Conservation (phyloP, 169 alveolate genomes). For the Plasmodium malariae region DNA sequence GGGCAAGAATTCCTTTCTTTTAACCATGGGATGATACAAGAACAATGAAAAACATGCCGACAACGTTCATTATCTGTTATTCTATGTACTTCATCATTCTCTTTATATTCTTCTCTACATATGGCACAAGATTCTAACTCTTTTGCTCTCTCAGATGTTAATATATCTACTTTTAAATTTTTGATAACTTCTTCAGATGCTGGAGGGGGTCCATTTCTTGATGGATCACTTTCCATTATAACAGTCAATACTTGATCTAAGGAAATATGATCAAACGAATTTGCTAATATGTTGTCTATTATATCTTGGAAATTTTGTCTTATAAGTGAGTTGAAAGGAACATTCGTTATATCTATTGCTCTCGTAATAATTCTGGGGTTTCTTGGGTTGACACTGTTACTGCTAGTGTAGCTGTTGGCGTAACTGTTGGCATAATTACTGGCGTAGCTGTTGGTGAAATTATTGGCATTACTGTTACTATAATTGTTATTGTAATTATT, state of each 20-base stretch:
- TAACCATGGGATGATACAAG: constrained; percentile 96
- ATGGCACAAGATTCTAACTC: constrained; percentile 87
- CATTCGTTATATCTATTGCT: constrained; percentile 65
- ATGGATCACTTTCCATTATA: constrained; percentile 89
- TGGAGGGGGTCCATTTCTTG: constrained; percentile 90
- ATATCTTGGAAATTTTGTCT: constrained; percentile 55
- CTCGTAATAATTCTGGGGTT: constrained; percentile 54
- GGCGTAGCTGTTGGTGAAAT: neutral
- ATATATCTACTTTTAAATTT: constrained; percentile 80
- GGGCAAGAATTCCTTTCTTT: constrained; percentile 96
- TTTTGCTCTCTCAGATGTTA: constrained; percentile 78
- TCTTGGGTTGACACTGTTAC: constrained; percentile 10
- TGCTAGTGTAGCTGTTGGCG: neutral
- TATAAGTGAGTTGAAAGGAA: constrained; percentile 47
- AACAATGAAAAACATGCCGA: constrained; percentile 94
- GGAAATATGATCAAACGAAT: constrained; percentile 80
- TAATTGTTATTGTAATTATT: neutral
- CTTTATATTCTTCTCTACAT: constrained; percentile 88
- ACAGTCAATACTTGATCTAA: constrained; percentile 81
- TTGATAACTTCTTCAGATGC: constrained; percentile 86
- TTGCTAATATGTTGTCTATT: constrained; percentile 62
- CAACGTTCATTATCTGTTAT: constrained; percentile 87
- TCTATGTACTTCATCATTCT: constrained; percentile 84
- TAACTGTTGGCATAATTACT: neutral
- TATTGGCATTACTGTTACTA: neutral